A percentile compares a stretch with the other conserved stretches of the same genome.
These are phyloP conservation scores for Globisporangium solare DNA, from an alignment of 352 stramenopile species.

Conservation along the genomic window DNA sequence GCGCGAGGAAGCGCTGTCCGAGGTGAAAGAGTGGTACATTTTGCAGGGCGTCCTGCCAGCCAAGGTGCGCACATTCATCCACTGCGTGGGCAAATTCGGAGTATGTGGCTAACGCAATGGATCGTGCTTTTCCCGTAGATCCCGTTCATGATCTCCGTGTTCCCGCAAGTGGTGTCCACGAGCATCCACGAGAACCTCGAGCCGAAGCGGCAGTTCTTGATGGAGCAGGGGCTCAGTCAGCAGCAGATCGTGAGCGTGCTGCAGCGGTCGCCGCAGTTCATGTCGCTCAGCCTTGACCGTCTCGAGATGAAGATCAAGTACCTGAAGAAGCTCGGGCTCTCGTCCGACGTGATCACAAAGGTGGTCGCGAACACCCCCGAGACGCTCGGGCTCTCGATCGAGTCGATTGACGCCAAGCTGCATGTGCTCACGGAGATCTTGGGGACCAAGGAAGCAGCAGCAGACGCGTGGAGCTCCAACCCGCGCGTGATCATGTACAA, in stretches of 20 bases:
- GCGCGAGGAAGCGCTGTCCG: constrained; percentile 22
- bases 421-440: constrained; percentile 35
- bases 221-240: constrained; percentile 25
- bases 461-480: constrained; percentile 19
- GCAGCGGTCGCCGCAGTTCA: constrained; percentile 32
- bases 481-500: constrained; percentile 55
- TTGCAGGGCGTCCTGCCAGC: constrained; percentile 21
- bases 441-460: constrained; percentile 18
- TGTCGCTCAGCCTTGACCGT: constrained; percentile 31
- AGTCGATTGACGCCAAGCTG: constrained; percentile 41
- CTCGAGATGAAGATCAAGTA: constrained; percentile 28
- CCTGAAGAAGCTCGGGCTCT: constrained; percentile 27
- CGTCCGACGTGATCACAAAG: constrained; percentile 23
- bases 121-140: constrained; percentile 22
- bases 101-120: too few species aligned
- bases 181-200: constrained; percentile 35
- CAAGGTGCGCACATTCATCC: constrained; percentile 17
- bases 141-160: constrained; percentile 47
- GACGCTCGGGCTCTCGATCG: constrained; percentile 26
- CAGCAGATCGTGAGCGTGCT: constrained; percentile 37
- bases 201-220: constrained; percentile 35
- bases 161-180: constrained; percentile 31
- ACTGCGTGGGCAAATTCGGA: background rate
- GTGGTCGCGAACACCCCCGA: constrained; percentile 36
- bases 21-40: constrained; percentile 35